Evolutionary conservation across 495 filamentous ascomycete genomes (phyloP).

Genomic region (Daldinia vernicosa): DNA sequence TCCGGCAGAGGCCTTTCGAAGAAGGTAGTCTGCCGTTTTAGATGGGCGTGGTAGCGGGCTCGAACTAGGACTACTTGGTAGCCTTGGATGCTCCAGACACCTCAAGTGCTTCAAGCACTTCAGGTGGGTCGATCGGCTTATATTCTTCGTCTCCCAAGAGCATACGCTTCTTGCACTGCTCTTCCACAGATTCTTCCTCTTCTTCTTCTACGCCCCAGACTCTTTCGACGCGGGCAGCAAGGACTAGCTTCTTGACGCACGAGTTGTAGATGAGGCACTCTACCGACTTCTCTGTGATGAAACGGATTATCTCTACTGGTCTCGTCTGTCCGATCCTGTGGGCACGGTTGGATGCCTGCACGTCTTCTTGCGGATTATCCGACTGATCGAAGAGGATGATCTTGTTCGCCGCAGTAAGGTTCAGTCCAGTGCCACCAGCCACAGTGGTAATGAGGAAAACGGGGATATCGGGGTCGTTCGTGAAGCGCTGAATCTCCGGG

Average conservation of each 20-base stretch:
- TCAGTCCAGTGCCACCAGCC: slow-evolving; percentile 94
- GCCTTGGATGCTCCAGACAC: slow-evolving; percentile 1
- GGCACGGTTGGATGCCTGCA: slow-evolving; percentile 95
- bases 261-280: slow-evolving; percentile 92
- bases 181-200: slow-evolving; percentile 42
- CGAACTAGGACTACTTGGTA: not conserved
- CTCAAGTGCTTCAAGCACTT: not conserved
- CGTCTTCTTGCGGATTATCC: slow-evolving; percentile 96
- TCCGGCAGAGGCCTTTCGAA: not conserved
- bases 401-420: slow-evolving; percentile 93
- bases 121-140: not conserved
- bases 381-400: slow-evolving; percentile 95
- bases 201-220: slow-evolving; percentile 43
- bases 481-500: slow-evolving; percentile 85
- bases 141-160: slow-evolving; percentile 35
- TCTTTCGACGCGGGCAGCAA: slow-evolving; percentile 79
- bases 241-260: slow-evolving; percentile 89
- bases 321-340: slow-evolving; percentile 91
- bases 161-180: slow-evolving; percentile 44
- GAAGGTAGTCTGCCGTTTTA: slow-evolving; percentile 12
- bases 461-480: slow-evolving; percentile 76
- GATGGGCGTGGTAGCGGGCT: not conserved
- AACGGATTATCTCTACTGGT: slow-evolving; percentile 82
- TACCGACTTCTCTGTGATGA: slow-evolving; percentile 85
- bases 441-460: slow-evolving; percentile 94